These are phyloP conservation scores for Uncinocarpus reesii DNA, from an alignment of 2,329 filamentous ascomycete species.

Conservation along the genomic window DNA sequence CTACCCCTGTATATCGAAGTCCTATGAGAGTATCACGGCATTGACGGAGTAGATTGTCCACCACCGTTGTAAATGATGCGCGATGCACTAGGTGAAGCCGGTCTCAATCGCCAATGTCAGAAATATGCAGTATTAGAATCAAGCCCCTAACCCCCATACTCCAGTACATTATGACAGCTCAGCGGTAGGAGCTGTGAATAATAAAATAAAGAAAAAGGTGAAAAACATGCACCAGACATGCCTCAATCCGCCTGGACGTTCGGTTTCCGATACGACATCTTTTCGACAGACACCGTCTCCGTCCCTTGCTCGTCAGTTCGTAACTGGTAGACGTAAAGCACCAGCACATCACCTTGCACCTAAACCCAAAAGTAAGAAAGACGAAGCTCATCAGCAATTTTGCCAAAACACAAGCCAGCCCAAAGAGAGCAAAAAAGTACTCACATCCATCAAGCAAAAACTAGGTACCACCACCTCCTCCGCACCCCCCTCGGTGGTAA, in stretches of 20 bases:
- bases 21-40: too few species aligned
- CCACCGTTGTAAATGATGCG: background rate
- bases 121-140: too few species aligned
- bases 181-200: background rate
- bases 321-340: slow-evolving; percentile 86
- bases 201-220: background rate
- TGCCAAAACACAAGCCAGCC: background rate
- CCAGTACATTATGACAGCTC: too few species aligned
- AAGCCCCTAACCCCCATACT: too few species aligned
- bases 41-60: background rate
- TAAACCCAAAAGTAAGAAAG: slow-evolving; percentile 30
- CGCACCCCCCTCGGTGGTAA: slow-evolving; percentile 48
- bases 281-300: slow-evolving; percentile 73
- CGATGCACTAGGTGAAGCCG: too few species aligned
- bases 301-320: slow-evolving; percentile 65
- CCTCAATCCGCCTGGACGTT: slow-evolving; percentile 43
- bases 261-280: slow-evolving; percentile 75
- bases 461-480: slow-evolving; percentile 77
- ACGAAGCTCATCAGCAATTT: background rate
- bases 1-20: background rate
- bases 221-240: background rate
- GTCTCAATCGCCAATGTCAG: too few species aligned
- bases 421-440: slow-evolving; percentile 27
- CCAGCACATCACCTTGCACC: slow-evolving; percentile 93
- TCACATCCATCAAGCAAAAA: slow-evolving; percentile 95